Percentiles rank a stretch among this genome's conserved stretches.
Evolutionary conservation across 768 basidiomycete species (phyloP).

Genomic region (Hygrocybe coccinea): DNA sequence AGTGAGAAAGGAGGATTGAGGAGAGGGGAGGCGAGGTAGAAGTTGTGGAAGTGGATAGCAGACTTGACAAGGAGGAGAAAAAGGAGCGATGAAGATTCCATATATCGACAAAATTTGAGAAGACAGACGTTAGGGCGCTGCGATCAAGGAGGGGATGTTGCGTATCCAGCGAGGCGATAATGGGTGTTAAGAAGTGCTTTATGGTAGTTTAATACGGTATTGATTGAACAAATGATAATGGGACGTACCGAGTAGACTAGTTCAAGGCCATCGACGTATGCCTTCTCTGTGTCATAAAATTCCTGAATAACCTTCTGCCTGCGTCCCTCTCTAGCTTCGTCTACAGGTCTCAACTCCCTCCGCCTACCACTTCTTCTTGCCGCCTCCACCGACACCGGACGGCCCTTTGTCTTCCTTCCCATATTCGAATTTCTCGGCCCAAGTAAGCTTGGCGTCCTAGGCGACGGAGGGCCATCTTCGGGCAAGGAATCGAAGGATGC

Average conservation of each 20-base stretch:
- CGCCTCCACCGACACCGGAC: constrained; percentile 39
- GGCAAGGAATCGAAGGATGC: constrained; percentile 69
- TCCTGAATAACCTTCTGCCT: constrained; percentile 70
- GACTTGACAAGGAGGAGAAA: constrained; percentile 52
- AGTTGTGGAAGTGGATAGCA: constrained; percentile 26
- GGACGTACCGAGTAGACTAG: constrained; percentile 69
- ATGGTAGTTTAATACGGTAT: constrained; percentile 9
- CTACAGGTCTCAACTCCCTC: constrained; percentile 37
- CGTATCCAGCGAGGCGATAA: constrained; percentile 69
- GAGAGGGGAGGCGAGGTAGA: constrained; percentile 38
- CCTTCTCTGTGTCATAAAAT: constrained; percentile 75
- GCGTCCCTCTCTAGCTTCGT: constrained; percentile 51
- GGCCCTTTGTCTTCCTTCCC: constrained; percentile 25
- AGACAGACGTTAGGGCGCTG: constrained; percentile 63
- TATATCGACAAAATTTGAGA: constrained; percentile 88
- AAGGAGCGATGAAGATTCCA: constrained; percentile 84
- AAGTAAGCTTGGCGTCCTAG: background rate
- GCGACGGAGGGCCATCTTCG: constrained; percentile 40
- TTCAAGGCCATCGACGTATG: constrained; percentile 78
- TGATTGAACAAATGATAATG: background rate
- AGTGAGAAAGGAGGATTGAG: constrained; percentile 67
- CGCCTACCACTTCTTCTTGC: constrained; percentile 35
- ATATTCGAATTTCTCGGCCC: constrained; percentile 19
- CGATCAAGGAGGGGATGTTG: constrained; percentile 65
- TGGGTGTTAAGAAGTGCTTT: constrained; percentile 78